phyloP scores from a whole-genome alignment of 2,329 filamentous ascomycete genomes.

The Phaeophleospora eucalypticola region DNA sequence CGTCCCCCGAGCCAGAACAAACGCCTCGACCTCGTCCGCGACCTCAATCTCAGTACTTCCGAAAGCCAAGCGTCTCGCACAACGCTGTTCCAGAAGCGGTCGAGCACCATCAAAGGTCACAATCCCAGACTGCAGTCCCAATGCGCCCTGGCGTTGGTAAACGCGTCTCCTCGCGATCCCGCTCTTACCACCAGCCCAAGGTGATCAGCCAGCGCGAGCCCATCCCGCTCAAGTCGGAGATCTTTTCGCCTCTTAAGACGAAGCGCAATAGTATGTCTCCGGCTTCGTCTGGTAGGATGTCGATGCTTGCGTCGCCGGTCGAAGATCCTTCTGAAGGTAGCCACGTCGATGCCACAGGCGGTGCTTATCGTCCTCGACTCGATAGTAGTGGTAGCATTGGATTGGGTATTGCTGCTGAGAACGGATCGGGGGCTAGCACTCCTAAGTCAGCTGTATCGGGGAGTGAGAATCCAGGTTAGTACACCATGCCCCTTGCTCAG shows the following conservation, averaged over 20 bases:
- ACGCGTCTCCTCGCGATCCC: constrained; percentile 25
- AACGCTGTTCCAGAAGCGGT: constrained; percentile 15
- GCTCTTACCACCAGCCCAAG: constrained; percentile 30
- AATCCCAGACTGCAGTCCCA: constrained; percentile 27
- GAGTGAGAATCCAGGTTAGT: constrained; percentile 11
- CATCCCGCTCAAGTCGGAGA: constrained; percentile 31
- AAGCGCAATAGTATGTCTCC: constrained; percentile 18
- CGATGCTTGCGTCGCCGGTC: constrained; percentile 17
- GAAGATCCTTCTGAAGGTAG: constrained; percentile 12
- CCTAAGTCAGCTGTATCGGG: constrained; percentile 8
- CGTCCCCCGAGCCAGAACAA: constrained; percentile 5
- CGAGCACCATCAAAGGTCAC: constrained; percentile 20
- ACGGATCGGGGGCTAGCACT: constrained; percentile 7
- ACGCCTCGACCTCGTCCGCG: constrained; percentile 8
- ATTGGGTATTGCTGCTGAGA: background rate
- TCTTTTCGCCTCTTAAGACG: constrained; percentile 34
- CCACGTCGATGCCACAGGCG: constrained; percentile 5
- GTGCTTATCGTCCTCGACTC: constrained; percentile 12
- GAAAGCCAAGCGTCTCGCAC: constrained; percentile 13
- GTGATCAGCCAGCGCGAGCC: constrained; percentile 27
- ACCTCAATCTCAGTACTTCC: constrained; percentile 2
- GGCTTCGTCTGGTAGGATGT: constrained; percentile 10
- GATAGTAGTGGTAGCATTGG: background rate
- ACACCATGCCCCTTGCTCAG: too few relatives aligned
- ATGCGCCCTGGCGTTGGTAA: constrained; percentile 24